Evolutionary conservation across 441 rosid genomes (phyloP), one percentile per base, ranked within the genome.

Genomic region (Pelargonium fulgidum): DNA sequence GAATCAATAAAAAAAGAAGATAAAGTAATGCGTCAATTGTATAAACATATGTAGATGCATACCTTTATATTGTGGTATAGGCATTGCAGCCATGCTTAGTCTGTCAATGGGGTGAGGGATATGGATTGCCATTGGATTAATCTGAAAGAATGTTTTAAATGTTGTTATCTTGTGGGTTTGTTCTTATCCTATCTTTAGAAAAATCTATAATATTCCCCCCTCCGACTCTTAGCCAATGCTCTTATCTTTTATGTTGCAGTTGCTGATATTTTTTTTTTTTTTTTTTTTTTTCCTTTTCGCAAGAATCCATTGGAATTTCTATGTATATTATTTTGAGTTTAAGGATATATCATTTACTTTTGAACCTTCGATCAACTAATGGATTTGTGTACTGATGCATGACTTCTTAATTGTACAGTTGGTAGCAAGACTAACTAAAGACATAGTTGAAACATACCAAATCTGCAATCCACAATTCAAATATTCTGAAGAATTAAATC

Each of bases 401-500:
- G 69, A 66, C 68, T 76, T 78, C 1, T 76, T 67, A 63, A 66
- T 76, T 70, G 65, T 84, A 91, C 89, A 96, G 99, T 83, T 89
- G 87, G 91, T 88, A 83, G 85, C 82, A 69, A 85, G 91, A 83
- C 82, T 96, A 75, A 93, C 96, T 50, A 89, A 85, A 79, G 96
- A 90, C 82, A 84, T 96, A 81, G 91, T 91, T 75, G 96, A 91
- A 80, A 96, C 96, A 12, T 93, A 89, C 82, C 88, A 78, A 81
- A 78, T 75, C 81, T 93, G 98, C 87, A 87, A 96, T 81, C 90
- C 97, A 12, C 88, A 85, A 68, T 91, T 96, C 79, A 93, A 85
- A 74, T 96, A 88, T 86, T 89, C 90, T 62, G 97, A 92, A 80
- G 98, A 89, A 74, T 79, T 89, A 78, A 91, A 89, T 85, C 98